These are phyloP conservation scores for Paspalum vaginatum DNA, from an alignment of 176 grass and related monocot genomes.

Conservation along the genomic window DNA sequence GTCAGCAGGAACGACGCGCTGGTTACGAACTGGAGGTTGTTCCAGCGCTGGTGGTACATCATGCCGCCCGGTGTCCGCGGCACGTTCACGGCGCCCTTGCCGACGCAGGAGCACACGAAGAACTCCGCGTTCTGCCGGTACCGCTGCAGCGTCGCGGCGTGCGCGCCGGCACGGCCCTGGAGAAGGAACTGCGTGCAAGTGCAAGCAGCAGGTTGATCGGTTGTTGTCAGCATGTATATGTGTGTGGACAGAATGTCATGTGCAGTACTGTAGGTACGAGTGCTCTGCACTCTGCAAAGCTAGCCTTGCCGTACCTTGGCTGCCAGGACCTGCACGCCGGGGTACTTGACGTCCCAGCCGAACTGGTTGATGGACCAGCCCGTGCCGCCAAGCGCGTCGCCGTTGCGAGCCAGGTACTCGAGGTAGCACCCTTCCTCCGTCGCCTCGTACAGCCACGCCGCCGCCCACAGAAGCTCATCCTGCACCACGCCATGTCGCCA, in stretches of 20 bases:
- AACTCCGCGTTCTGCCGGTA: slow-evolving; percentile 86
- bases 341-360: slow-evolving; percentile 96
- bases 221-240: too few species aligned
- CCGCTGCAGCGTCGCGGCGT: slow-evolving; percentile 53
- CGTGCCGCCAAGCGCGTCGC: slow-evolving; percentile 69
- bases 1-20: slow-evolving; percentile 79
- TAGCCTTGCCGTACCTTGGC: slow-evolving; percentile 33
- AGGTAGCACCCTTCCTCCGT: slow-evolving; percentile 74
- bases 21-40: slow-evolving; percentile 96
- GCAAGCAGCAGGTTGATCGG: too few species aligned
- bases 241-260: too few species aligned
- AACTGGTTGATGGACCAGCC: slow-evolving; percentile 83
- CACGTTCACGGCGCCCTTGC: slow-evolving; percentile 63
- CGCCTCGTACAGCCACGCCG: slow-evolving; percentile 82
- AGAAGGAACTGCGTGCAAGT: slow-evolving; percentile 47
- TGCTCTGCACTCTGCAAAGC: too few species aligned
- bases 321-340: slow-evolving; percentile 82
- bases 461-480: slow-evolving; percentile 94
- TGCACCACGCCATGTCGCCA: slow-evolving; percentile 2
- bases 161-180: slow-evolving; percentile 65
- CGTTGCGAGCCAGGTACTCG: slow-evolving; percentile 72
- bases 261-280: too few species aligned
- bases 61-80: slow-evolving; percentile 76
- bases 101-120: slow-evolving; percentile 89
- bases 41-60: slow-evolving; percentile 90